Evolutionary conservation across 176 grass and related monocot genomes (phyloP).

Genomic region (Triticum monococcum): DNA sequence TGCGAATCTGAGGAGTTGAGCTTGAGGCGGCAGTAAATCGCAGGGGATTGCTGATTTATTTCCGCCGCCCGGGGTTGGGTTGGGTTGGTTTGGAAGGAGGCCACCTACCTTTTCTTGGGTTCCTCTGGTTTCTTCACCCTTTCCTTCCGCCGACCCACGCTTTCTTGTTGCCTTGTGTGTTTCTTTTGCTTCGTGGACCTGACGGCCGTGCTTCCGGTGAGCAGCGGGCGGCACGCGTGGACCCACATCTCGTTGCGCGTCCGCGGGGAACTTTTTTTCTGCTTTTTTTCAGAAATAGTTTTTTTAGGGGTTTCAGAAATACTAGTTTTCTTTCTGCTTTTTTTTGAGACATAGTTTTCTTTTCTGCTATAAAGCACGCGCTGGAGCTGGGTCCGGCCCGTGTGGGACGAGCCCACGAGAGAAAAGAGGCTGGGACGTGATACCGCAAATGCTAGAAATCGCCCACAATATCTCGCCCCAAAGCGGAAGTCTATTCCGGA

Average conservation of each 20-base stretch:
- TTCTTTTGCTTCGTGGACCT: neutral
- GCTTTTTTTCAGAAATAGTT: no score
- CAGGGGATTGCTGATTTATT: neutral
- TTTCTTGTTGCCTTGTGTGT: neutral
- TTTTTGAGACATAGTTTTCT: no score
- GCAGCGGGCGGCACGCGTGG: neutral
- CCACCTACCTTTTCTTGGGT: neutral
- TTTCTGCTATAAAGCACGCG: no score
- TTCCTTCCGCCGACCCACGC: slow-evolving; percentile 7
- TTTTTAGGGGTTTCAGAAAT: no score
- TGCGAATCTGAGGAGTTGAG: slow-evolving; percentile 14
- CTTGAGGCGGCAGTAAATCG: neutral
- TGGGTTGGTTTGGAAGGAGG: slow-evolving; percentile 1
- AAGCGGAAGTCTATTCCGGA: no score
- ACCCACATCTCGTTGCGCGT: neutral
- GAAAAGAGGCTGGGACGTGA: no score
- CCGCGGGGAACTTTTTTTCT: neutral
- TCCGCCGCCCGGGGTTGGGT: neutral
- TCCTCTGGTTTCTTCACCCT: neutral
- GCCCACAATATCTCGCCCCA: no score
- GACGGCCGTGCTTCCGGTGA: neutral
- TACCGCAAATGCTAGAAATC: no score
- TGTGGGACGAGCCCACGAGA: no score
- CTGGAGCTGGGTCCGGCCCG: no score
- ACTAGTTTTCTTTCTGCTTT: no score